Percentiles rank a stretch among this genome's conserved stretches.
Evolutionary conservation across 2,329 filamentous ascomycete genomes (phyloP).

Genomic region (Bertia moriformis): DNA sequence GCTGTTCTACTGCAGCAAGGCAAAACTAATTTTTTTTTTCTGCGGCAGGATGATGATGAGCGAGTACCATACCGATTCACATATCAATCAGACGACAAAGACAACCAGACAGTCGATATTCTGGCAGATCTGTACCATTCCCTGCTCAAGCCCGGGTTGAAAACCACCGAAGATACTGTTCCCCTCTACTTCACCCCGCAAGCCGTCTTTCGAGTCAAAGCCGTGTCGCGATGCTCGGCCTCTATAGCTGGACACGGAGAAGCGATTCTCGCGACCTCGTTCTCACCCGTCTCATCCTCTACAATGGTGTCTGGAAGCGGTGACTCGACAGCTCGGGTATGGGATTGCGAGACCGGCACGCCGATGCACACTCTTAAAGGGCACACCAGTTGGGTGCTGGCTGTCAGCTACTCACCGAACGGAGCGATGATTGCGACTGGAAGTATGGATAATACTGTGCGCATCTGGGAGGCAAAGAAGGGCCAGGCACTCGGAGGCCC

Average conservation of each 20-base stretch:
- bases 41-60: conserved; percentile 36
- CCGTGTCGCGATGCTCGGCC: conserved; percentile 78
- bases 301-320: conserved; percentile 78
- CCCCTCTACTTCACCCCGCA: conserved; percentile 59
- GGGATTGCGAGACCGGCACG: conserved; percentile 73
- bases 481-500: conserved; percentile 39
- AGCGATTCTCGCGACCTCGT: conserved; percentile 73
- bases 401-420: conserved; percentile 48
- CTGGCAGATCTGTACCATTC: conserved; percentile 43
- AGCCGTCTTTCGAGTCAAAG: conserved; percentile 83
- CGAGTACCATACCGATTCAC: conserved; percentile 49
- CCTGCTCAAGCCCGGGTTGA: conserved; percentile 27
- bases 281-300: conserved; percentile 65
- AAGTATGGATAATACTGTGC: conserved; percentile 48
- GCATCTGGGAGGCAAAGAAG: conserved; percentile 45
- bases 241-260: conserved; percentile 83
- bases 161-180: conserved; percentile 37
- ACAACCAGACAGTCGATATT: conserved; percentile 32
- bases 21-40: not conserved
- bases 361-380: conserved; percentile 52
- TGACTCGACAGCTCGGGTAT: conserved; percentile 79
- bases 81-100: conserved; percentile 29
- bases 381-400: conserved; percentile 50
- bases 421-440: conserved; percentile 46
- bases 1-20: not conserved